Evolutionary conservation across 1,284 basidiomycete genomes (phyloP).

Genomic region (Cryptococcus sp.): DNA sequence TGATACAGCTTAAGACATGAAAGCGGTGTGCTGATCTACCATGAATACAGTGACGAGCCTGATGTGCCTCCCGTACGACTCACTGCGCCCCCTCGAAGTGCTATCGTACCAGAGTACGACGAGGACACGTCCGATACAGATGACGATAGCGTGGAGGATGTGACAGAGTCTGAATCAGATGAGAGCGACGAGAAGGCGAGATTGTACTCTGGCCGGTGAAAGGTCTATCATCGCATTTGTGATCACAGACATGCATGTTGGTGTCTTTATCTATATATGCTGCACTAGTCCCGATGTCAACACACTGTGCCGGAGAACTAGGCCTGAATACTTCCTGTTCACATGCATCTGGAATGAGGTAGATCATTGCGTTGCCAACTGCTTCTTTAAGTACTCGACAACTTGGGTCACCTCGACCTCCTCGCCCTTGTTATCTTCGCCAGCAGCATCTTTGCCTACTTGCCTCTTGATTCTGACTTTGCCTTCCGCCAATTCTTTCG

Average conservation of each 20-base stretch:
- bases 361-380: slow-evolving; percentile 21
- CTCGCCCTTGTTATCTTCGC: slow-evolving; percentile 63
- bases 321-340: no score
- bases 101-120: slow-evolving; percentile 42
- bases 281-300: no score
- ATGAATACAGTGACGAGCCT: slow-evolving; percentile 39
- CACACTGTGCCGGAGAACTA: no score
- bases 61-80: slow-evolving; percentile 11
- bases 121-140: slow-evolving; percentile 21
- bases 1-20: neutral
- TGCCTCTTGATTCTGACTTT: slow-evolving; percentile 92
- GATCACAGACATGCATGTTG: no score
- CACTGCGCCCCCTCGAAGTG: slow-evolving; percentile 29
- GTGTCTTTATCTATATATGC: no score
- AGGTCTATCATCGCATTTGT: neutral
- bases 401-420: slow-evolving; percentile 69
- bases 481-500: slow-evolving; percentile 79
- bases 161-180: slow-evolving; percentile 4
- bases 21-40: no score
- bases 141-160: slow-evolving; percentile 9
- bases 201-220: slow-evolving; percentile 6
- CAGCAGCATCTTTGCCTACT: slow-evolving; percentile 65
- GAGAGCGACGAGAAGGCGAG: slow-evolving; percentile 12
- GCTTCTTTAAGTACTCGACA: slow-evolving; percentile 62
- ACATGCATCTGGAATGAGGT: no score